phyloP scores from a whole-genome alignment of 2,329 filamentous ascomycete genomes.

The Tolypocladium capitatum region DNA sequence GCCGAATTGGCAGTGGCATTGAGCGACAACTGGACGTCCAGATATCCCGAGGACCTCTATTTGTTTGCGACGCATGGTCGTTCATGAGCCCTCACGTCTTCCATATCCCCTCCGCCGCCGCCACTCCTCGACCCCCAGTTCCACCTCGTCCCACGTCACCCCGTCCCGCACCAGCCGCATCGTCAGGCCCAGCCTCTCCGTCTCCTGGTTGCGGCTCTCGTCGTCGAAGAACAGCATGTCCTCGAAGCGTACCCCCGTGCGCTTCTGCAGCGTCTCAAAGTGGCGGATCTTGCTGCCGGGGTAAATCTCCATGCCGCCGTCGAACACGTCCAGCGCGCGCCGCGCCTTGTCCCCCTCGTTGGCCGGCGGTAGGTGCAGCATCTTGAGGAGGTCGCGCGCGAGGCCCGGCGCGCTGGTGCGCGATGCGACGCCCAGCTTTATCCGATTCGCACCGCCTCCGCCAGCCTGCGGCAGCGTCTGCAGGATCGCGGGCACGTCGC shows the following conservation, averaged over 20 bases:
- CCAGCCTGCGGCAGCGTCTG: conserved; percentile 33
- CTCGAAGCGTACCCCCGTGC: conserved; percentile 56
- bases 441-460: background rate
- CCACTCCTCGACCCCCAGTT: conserved; percentile 71
- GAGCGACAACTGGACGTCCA: too few species aligned
- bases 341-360: conserved; percentile 19
- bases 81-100: background rate
- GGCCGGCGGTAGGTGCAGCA: conserved; percentile 44
- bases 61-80: background rate
- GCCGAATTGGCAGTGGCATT: too few species aligned
- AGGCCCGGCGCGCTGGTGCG: conserved; percentile 70
- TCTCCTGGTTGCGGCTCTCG: conserved; percentile 74
- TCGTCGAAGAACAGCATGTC: conserved; percentile 97
- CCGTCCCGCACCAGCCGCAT: conserved; percentile 77
- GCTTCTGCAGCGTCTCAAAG: conserved; percentile 59
- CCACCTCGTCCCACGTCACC: conserved; percentile 62
- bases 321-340: conserved; percentile 46
- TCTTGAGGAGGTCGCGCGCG: conserved; percentile 65
- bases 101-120: conserved; percentile 49
- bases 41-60: background rate
- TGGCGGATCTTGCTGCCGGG: conserved; percentile 77
- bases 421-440: conserved; percentile 60
- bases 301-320: conserved; percentile 51
- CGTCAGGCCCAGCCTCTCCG: conserved; percentile 63
- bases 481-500: conserved; percentile 54